Conservation (phyloP, 805 yeast genomes). For the Starmerella asiatica region DNA sequence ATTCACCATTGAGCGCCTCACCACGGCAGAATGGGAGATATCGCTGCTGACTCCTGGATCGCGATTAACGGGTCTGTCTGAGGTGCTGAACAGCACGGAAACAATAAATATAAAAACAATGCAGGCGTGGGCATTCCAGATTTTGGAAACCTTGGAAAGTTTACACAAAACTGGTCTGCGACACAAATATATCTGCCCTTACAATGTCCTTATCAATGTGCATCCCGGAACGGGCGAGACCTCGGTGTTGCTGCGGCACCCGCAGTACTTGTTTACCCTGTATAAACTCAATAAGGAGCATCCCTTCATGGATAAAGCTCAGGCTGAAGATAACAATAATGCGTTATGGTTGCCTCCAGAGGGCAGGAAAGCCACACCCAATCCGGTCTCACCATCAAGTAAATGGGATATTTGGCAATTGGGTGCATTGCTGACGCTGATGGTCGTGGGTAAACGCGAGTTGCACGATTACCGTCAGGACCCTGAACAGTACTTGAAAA, state of each 20-base stretch:
- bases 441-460: slow-evolving; percentile 45
- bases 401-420: slow-evolving; percentile 91
- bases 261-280: slow-evolving; percentile 22
- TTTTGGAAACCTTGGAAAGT: slow-evolving; percentile 72
- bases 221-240: slow-evolving; percentile 41
- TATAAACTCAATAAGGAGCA: slow-evolving; percentile 26
- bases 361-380: slow-evolving; percentile 7
- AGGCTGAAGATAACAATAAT: slow-evolving; percentile 1
- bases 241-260: slow-evolving; percentile 21
- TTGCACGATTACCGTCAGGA: slow-evolving; percentile 39
- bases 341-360: slow-evolving; percentile 73
- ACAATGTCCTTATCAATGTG: slow-evolving; percentile 42
- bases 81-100: slow-evolving; percentile 52
- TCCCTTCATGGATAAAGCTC: slow-evolving; percentile 20
- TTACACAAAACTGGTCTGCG: slow-evolving; percentile 73
- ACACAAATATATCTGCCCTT: slow-evolving; percentile 55
- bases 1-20: slow-evolving; percentile 39
- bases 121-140: slow-evolving; percentile 75
- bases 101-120: slow-evolving; percentile 61
- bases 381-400: slow-evolving; percentile 30
- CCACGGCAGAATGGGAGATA: slow-evolving; percentile 43
- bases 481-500: slow-evolving; percentile 49
- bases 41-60: slow-evolving; percentile 55
- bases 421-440: slow-evolving; percentile 62
- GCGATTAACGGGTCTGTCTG: slow-evolving; percentile 45